Evolutionary conservation across 2,329 filamentous ascomycete genomes (phyloP).

Genomic region (Alternaria sp.): DNA sequence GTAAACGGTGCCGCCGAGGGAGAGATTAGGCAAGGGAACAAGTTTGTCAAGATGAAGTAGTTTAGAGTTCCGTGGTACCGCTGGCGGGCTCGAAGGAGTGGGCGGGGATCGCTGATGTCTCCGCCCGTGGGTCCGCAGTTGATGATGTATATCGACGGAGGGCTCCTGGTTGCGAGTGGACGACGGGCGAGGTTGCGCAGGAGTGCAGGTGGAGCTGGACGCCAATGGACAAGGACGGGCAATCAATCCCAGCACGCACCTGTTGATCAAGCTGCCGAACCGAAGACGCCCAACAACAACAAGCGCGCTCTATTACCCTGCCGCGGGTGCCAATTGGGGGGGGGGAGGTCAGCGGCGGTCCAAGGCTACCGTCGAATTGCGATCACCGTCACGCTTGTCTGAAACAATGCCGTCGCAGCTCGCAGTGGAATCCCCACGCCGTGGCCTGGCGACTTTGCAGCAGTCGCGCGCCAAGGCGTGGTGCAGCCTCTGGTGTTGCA

Average conservation of each 20-base stretch:
- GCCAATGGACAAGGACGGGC: slow-evolving; percentile 17
- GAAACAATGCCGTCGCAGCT: slow-evolving; percentile 11
- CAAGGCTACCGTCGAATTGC: not conserved
- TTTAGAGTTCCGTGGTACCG: slow-evolving; percentile 28
- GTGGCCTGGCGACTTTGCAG: slow-evolving; percentile 12
- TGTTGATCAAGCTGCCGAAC: slow-evolving; percentile 15
- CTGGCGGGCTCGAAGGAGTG: slow-evolving; percentile 16
- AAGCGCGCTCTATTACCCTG: slow-evolving; percentile 4
- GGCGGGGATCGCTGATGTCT: slow-evolving; percentile 24
- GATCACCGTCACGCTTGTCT: not conserved
- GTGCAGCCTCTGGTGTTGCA: slow-evolving; percentile 15
- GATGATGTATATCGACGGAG: slow-evolving; percentile 33
- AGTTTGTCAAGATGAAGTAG: slow-evolving; percentile 27
- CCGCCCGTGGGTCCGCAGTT: slow-evolving; percentile 28
- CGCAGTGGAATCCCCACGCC: not conserved
- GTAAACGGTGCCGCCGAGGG: slow-evolving; percentile 9
- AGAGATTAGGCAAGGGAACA: slow-evolving; percentile 11
- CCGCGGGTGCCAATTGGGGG: slow-evolving; percentile 2
- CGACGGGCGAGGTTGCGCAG: slow-evolving; percentile 26
- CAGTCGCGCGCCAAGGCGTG: slow-evolving; percentile 10
- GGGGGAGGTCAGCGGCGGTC: not conserved
- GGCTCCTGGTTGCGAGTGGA: slow-evolving; percentile 9
- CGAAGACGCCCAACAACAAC: slow-evolving; percentile 18
- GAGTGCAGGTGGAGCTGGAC: slow-evolving; percentile 29
- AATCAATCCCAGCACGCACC: slow-evolving; percentile 26